phyloP scores from a whole-genome alignment of 75 land plant genomes.

The Picea sitchensis region DNA sequence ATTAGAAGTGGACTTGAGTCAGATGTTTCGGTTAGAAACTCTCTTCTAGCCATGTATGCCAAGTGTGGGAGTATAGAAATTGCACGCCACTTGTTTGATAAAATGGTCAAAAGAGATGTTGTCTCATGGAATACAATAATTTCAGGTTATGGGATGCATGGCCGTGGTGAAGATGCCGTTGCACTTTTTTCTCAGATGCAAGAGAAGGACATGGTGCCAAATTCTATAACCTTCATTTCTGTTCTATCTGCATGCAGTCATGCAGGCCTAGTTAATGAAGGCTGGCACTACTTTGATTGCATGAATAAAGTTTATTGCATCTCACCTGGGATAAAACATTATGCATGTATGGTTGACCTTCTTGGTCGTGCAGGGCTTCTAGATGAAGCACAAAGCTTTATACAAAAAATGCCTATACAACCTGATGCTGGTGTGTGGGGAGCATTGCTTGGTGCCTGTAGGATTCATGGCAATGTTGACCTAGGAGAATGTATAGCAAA shows the following conservation, averaged over 20 bases:
- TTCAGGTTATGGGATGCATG: conserved; percentile 34
- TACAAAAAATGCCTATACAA: conserved; percentile 40
- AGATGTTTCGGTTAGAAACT: conserved; percentile 40
- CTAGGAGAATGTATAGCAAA: conserved; percentile 30
- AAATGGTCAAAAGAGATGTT: conserved; percentile 33
- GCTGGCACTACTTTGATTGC: conserved; percentile 18
- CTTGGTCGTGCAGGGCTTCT: conserved; percentile 38
- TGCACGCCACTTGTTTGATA: conserved; percentile 28
- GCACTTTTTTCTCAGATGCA: conserved; percentile 40
- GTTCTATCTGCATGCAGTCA: conserved; percentile 34
- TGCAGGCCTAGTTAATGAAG: conserved; percentile 18
- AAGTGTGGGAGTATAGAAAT: conserved; percentile 29
- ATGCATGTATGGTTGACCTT: conserved; percentile 39
- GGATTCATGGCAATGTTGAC: conserved; percentile 23
- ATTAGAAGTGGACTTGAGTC: conserved; percentile 49
- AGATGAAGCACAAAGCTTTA: conserved; percentile 32
- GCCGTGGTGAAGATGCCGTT: conserved; percentile 37
- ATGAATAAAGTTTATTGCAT: conserved; percentile 23
- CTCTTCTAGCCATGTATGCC: conserved; percentile 44
- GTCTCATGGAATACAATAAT: conserved; percentile 54
- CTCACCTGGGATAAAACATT: conserved; percentile 34
- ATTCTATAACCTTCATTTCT: background rate
- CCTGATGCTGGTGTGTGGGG: conserved; percentile 34
- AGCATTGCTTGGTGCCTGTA: conserved; percentile 43
- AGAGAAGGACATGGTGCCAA: conserved; percentile 14